Percentiles rank a stretch among this genome's conserved stretches.
Evolutionary conservation across 164 flowering plant genomes (phyloP).

Genomic region (Annona squamosa): DNA sequence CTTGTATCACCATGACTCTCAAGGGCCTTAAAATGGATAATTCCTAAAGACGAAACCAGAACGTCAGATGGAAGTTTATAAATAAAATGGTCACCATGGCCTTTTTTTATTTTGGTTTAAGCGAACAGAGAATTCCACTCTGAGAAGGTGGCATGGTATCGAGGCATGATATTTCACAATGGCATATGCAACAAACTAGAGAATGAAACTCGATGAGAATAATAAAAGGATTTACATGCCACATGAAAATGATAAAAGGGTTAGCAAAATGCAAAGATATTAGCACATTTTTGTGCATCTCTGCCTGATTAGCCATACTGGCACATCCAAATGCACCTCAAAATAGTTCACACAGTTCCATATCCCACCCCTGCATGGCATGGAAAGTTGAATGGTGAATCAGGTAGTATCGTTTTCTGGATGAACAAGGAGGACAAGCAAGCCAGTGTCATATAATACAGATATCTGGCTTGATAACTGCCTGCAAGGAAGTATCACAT

Average conservation of each 20-base stretch:
- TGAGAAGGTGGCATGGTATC: neutral
- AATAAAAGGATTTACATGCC: neutral
- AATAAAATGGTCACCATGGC: neutral
- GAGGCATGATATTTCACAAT: neutral
- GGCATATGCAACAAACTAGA: neutral
- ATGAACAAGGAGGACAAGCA: too few relatives aligned
- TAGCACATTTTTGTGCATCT: neutral
- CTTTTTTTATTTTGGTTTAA: neutral
- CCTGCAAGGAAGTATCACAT: too few relatives aligned
- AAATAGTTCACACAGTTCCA: neutral
- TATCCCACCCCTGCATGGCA: neutral
- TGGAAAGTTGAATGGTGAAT: neutral
- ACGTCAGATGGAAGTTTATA: neutral
- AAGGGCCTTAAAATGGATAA: slow-evolving; percentile 49
- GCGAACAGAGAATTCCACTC: neutral
- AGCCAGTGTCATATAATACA: neutral
- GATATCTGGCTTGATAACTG: too few relatives aligned
- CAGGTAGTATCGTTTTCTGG: neutral
- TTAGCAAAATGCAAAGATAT: neutral
- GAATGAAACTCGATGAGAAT: neutral
- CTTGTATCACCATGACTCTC: slow-evolving; percentile 78
- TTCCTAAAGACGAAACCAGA: slow-evolving; percentile 40
- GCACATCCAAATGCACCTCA: neutral
- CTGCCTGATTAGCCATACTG: neutral
- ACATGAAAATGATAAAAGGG: neutral